These are phyloP conservation scores for Psilocybe cubensis DNA, from an alignment of 768 basidiomycete species.

Conservation along the genomic window DNA sequence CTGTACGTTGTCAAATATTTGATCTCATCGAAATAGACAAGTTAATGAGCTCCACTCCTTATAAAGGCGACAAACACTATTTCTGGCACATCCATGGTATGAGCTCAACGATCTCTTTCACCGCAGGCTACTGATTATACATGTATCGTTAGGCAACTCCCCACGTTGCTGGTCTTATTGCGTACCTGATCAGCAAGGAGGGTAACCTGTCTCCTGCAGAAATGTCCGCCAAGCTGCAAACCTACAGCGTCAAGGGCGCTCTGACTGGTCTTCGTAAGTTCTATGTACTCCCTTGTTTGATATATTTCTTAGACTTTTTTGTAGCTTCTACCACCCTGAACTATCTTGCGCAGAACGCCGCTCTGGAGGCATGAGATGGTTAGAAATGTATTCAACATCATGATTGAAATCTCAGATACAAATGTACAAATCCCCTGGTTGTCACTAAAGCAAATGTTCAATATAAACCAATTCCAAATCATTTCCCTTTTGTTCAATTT, in stretches of 20 bases:
- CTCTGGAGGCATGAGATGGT: not conserved
- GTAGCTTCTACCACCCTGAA: slow-evolving; percentile 22
- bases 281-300: not conserved
- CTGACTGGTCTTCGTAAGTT: slow-evolving; percentile 34
- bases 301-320: not conserved
- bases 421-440: too few relatives aligned
- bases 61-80: slow-evolving; percentile 22
- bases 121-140: not conserved
- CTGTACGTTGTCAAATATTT: slow-evolving; percentile 7
- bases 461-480: too few relatives aligned
- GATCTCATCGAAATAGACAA: not conserved
- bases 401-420: too few relatives aligned
- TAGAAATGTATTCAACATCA: too few relatives aligned
- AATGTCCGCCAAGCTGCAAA: slow-evolving; percentile 30
- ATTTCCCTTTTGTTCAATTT: too few relatives aligned
- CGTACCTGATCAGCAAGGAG: slow-evolving; percentile 35
- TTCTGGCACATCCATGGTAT: slow-evolving; percentile 31
- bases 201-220: slow-evolving; percentile 37
- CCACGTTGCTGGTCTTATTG: slow-evolving; percentile 42
- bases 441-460: too few relatives aligned
- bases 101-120: not conserved
- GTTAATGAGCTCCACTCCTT: not conserved
- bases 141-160: slow-evolving; percentile 23
- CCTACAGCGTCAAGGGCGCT: slow-evolving; percentile 28
- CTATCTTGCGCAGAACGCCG: slow-evolving; percentile 18